Base-by-base conservation (phyloP, 129 eudicot genomes). In the Artemisia tridentata region DNA sequence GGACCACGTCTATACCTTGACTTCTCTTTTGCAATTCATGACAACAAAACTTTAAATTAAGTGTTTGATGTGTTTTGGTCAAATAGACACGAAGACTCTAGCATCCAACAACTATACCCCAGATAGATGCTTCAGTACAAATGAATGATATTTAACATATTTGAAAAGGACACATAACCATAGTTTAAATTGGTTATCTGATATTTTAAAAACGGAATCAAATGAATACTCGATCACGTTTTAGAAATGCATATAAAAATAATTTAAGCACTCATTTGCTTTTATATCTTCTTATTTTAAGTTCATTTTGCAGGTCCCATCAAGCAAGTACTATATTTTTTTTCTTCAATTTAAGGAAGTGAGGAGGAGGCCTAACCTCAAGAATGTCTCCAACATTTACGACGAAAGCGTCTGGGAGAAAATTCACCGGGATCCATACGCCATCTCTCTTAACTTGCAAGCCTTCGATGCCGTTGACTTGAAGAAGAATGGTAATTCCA, bases 361-460 rank as follows among this genome's bases (percentile, higher is more conserved):
- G 15, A 6, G 18, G 15, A n/a, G n/a, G 2, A 16, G 4, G 25
- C 14, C 71, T 57, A 15, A 86, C 93, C 90, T 89, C 88, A 64
- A 78, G 49, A 56, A 80, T 54, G 51, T 90, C 91, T 27, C 96
- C 96, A 7, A 86, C 45, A 19, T 86, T 89, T 58, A 86, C 77
- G 7, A 86, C 68, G 43, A 89, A 75, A 5, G 96, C 83, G 25
- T 80, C 80, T 0, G 86, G 90, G n/a, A 75, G 69, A 38, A 71
- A 54, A 1, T 67, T 48, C 3, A 86, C 86, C 0, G 88, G 85
- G 38, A 77, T 55, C 96, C 96, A 86, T 1, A 63, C 53, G 1
- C 87, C 90, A 50, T 89, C 86, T 58, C 78, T 86, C 61, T 80
- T 78, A 65, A 89, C 71, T 61, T 86, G 86, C 63, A 89, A 75